Evolutionary conservation across 305 asterid genomes (phyloP).

Genomic region (Solanum aculeatissimum): DNA sequence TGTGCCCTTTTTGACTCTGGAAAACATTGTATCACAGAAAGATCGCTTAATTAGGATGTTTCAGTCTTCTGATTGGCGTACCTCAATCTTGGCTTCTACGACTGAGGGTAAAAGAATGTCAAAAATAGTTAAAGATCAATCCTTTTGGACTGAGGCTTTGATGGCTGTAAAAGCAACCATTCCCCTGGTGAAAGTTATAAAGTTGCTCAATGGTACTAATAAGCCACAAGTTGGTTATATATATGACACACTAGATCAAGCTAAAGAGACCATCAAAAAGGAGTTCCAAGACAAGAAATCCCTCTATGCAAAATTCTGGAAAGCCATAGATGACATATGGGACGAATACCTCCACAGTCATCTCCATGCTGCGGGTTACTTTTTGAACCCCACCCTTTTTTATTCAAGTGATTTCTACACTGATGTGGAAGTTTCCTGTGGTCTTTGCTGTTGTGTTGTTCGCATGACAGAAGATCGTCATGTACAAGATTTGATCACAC

Average conservation of each 20-base stretch:
- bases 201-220: conserved; percentile 16
- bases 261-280: conserved; percentile 41
- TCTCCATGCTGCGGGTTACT: conserved; percentile 59
- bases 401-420: conserved; percentile 18
- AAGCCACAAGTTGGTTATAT: conserved; percentile 31
- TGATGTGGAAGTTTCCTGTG: conserved; percentile 43
- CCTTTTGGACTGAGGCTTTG: conserved; percentile 36
- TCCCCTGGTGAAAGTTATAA: conserved; percentile 42
- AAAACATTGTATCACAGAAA: conserved; percentile 34
- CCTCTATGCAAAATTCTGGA: conserved; percentile 34
- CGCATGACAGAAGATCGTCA: conserved; percentile 10
- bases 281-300: conserved; percentile 19
- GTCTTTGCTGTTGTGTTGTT: conserved; percentile 23
- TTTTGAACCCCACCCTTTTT: conserved; percentile 38
- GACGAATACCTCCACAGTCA: conserved; percentile 37
- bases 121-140: conserved; percentile 20
- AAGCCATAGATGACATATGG: conserved; percentile 52
- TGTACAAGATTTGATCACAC: conserved; percentile 12
- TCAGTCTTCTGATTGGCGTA: conserved; percentile 14
- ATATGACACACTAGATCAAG: conserved; percentile 55
- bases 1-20: conserved; percentile 35
- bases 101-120: conserved; percentile 25
- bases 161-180: conserved; percentile 27
- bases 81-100: conserved; percentile 7
- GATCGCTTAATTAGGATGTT: conserved; percentile 18